phyloP scores from a whole-genome alignment of 129 eudicot genomes.

The Flaveria ramosissima region DNA sequence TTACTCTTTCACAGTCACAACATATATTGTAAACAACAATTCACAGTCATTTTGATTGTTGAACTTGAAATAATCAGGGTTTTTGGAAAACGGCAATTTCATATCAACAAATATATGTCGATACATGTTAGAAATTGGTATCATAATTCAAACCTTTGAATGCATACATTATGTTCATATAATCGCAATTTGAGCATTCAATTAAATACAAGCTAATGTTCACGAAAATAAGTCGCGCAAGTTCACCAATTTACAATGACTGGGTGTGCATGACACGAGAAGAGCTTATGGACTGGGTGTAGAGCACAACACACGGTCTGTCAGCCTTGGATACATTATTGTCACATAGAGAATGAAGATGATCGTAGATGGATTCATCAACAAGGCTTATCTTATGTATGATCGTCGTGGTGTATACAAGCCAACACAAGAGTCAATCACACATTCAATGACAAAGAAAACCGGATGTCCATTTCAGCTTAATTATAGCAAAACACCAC shows the following conservation, averaged over 20 bases:
- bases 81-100: no score
- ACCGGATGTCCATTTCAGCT: not conserved
- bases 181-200: no score
- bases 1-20: no score
- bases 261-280: not conserved
- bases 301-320: not conserved
- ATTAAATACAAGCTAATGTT: no score
- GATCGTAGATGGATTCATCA: not conserved
- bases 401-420: not conserved
- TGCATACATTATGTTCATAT: no score
- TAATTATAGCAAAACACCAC: not conserved
- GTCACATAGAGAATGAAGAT: not conserved
- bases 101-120: no score
- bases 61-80: no score
- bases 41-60: no score
- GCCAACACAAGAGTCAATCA: not conserved
- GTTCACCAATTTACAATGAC: not conserved
- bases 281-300: not conserved
- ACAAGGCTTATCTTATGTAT: not conserved
- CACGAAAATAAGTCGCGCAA: not conserved
- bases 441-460: not conserved
- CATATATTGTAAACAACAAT: no score
- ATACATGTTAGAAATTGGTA: no score
- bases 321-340: not conserved
- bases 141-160: no score